Evolutionary conservation across 257 asterid genomes (phyloP), one percentile per base, ranked within the genome.

Genomic region (Oldenlandia corymbosa): DNA sequence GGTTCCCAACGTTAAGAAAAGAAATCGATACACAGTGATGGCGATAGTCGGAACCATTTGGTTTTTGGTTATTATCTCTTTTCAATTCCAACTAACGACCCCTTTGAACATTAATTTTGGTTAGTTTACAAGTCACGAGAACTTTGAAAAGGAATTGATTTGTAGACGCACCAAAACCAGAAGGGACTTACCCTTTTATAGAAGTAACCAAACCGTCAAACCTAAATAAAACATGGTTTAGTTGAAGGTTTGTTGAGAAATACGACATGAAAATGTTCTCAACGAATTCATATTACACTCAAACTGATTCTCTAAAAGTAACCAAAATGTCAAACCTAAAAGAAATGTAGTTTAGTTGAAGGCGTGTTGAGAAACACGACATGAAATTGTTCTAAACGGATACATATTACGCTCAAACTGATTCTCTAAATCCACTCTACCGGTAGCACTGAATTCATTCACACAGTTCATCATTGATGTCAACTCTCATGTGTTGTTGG

Each of bases 151-250:
- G 58, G 58, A 53, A 18, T 39, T 16, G 42, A 12, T 30, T 21
- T 5, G 48, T 36, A 5, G 77, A 78, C 73, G 49, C 67, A 81
- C 83, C 87, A 69, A 82, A 87, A 79, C 92, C 92, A 84, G 82
- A 73, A 77, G n/a, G n/a, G n/a, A n/a, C n/a, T n/a, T n/a, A n/a
- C n/a, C n/a, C n/a, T n/a, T n/a, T n/a, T n/a, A n/a, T n/a, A n/a
- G n/a, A n/a, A n/a, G n/a, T 34, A 34, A 4, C 39, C 4, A 34
- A 34, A 34, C 39, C 39, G 9, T 9, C 39, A 4, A 34, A 34
- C 39, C 39, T 9, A 34, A 34, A 4, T 34, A 9, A n/a, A n/a
- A n/a, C n/a, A n/a, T n/a, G n/a, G n/a, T n/a, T n/a, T n/a, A n/a
- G n/a, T n/a, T n/a, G n/a, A n/a, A n/a, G n/a, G n/a, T n/a, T n/a